Base-by-base conservation (phyloP, 768 basidiomycete genomes). In the Psilocybe sp. region DNA sequence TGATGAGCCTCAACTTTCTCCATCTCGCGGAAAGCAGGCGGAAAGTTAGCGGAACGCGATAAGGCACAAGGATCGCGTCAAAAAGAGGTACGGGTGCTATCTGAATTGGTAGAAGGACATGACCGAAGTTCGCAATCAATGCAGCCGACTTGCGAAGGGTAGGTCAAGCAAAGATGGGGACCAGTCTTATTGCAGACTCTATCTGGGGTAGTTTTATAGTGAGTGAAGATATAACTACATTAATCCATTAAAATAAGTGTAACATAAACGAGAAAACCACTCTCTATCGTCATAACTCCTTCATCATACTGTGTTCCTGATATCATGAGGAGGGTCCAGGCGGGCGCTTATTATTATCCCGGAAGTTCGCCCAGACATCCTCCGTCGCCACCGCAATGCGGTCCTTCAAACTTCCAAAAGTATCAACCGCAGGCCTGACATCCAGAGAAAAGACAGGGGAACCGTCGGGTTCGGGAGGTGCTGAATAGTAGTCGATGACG, bases 401-500 rank as follows among this genome's bases (percentile, higher is more conserved):
- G 60, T 88, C 80, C 63, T 80, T 84, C 46, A 93, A 59, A 60
- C 91, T 92, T 16, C 77, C 78, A 31, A 92, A 73, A 60, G 78
- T 89, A 69, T 98, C 97, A 46, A 99, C 69, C 0, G 97, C 97
- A 0, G 97, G 96, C 13, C 96, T 84, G 9, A 98, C 96, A 64
- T 99, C 97, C 20, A 99, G 78, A 7, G 87, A 87, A 69, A 98
- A 98, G 5, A 95, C 94, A 14, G 97, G 97, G 40, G 89, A 89
- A 7, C 96, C 96, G 57, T 97, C 89, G 7, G 82, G 76, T 48
- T 95, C 86, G 2, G 89, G 82, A 1, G 95, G 92, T 0, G 92
- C 93, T 41, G 91, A 89, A 69, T 98, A 98, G 70, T 99, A 99
- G 73, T 99, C 97, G 60, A 99, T 98, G 41, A 99, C 89, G 68